Evolutionary conservation across 257 asterid genomes (phyloP), one percentile per base, ranked within the genome.

Genomic region (Petunia axillaris): DNA sequence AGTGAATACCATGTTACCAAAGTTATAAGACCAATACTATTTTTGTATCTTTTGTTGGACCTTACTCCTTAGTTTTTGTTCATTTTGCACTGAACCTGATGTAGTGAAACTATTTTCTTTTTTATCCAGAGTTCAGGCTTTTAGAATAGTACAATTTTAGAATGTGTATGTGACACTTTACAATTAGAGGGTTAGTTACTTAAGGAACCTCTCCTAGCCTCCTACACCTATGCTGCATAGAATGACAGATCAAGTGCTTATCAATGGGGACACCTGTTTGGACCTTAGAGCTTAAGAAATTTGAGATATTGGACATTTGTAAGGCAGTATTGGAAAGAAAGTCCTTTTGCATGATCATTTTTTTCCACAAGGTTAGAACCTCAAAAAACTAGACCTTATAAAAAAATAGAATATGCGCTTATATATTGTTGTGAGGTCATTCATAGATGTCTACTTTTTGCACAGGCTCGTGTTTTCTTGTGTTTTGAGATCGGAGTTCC

Each of bases 391-490:
- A 52, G 57, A 52, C 9, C 11, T 52, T 52, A 52, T 52, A 14
- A 13, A 52, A 41, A 25, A 25, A 25, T 25, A 25, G 25, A 25
- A 25, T 25, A 25, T 25, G 25, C 25, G 25, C 25, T 25, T 25
- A 25, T 25, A 41, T 67, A 41, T 41, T 6, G 75, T 41, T 41
- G 16, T 67, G 75, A n/a, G 43, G 75, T 67, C 75, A 67, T 43
- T 67, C 75, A 43, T n/a, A 7, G 75, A 41, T 41, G 54, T 67
- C 1, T 41, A 67, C 54, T 67, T 41, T 67, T 16, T 67, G 75
- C 75, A n/a, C 75, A 67, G 38, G 38, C 75, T 8, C 43, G 54
- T n/a, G 38, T n/a, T 36, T 36, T 62, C 11, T 9, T 62, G 67
- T 62, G 67, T 35, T 25, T 25, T 25, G 25, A 25, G 25, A 25